These are phyloP conservation scores for Larix sibirica DNA, from an alignment of 83 land plant species.

Conservation along the genomic window DNA sequence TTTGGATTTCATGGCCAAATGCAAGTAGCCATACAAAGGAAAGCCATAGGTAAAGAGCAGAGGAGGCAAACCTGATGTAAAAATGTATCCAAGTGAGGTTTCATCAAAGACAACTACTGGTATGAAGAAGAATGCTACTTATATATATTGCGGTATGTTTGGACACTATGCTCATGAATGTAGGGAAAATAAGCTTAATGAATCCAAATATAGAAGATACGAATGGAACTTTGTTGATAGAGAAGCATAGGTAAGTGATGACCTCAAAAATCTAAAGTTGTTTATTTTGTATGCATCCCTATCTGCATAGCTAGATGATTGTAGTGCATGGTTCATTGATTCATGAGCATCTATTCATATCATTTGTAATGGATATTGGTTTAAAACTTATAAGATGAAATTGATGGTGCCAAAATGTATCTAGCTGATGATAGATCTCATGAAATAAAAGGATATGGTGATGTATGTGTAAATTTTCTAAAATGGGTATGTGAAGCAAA, in stretches of 20 bases:
- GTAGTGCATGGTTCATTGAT: neutral
- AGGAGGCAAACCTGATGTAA: neutral
- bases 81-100: neutral
- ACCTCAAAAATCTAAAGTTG: neutral
- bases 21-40: too few species aligned
- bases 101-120: neutral
- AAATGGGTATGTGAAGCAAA: neutral
- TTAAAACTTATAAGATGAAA: neutral
- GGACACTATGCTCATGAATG: neutral
- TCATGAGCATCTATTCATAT: neutral
- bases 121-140: neutral
- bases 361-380: neutral
- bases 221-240: neutral
- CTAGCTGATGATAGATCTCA: neutral
- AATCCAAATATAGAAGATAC: neutral
- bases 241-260: neutral
- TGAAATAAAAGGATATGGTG: neutral
- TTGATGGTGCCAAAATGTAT: neutral
- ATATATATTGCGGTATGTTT: neutral
- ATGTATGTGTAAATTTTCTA: too few species aligned
- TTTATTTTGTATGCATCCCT: neutral
- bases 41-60: neutral
- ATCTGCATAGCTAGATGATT: neutral
- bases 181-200: too few species aligned
- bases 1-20: too few species aligned